Base-by-base conservation (phyloP, 2,329 filamentous ascomycete genomes). In the Elsinoe perseae region DNA sequence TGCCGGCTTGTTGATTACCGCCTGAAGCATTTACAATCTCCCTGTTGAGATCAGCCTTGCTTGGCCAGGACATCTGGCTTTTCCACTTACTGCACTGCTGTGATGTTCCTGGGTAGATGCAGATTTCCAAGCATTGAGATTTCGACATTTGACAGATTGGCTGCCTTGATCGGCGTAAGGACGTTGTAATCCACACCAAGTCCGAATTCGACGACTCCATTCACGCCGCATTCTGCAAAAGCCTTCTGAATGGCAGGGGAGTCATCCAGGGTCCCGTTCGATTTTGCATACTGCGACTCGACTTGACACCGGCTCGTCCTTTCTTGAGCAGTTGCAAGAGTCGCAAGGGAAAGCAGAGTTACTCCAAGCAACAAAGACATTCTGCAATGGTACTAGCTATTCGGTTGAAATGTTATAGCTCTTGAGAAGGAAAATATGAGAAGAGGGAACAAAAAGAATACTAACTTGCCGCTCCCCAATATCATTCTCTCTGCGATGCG, bases 61-160 rank as follows among this genome's bases (percentile, higher is more conserved):
- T 23, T 16, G 21, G 30, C 5, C 12, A n/a, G n/a, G n/a, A 30
- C 28, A 10, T 8, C 21, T 38, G 9, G 42, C 8, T 32, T 28
- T 23, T 16, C 5, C 27, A 61, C 52, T 36, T 34, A 56, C 57
- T 74, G 70, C 2, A 75, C 59, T 5, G 66, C 64, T 9, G 66
- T 64, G 34, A 76, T 69, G 59, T 72, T 69, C 56, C 70, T 66
- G 3, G 73, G 69, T 2, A 76, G 65, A 57, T 74, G 71, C 12
- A 75, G 64, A 57, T 74, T 75, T n/a, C 73, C 74, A 30, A 69
- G 61, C 60, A 75, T 66, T 2, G 63, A 66, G 38, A 76, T 75
- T 40, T 68, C 66, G 12, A 76, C 72, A 59, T 76, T 73, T 50
- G 65, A 69, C 21, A 76, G 64, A 28, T 72, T 72, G 1, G 63